Conservation (phyloP, 345 rosid genomes). For the Rhizophora apiculata region DNA sequence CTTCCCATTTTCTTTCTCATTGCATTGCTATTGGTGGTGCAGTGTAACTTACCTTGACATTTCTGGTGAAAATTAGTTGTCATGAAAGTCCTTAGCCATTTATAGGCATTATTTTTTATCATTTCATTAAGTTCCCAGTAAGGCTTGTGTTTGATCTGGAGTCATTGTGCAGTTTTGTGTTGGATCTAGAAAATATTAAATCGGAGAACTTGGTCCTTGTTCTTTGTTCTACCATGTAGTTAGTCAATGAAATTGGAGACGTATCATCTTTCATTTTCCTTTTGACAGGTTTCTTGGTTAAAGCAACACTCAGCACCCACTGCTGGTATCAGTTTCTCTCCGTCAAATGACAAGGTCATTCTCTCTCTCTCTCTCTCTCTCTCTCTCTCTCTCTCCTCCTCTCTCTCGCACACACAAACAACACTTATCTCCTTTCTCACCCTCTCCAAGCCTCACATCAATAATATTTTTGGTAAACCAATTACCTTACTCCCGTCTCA, state of each 20-base stretch:
- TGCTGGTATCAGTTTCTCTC: conserved; percentile 93
- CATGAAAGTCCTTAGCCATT: too few relatives aligned
- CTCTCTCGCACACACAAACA: too few relatives aligned
- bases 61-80: not conserved
- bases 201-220: not conserved
- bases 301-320: conserved; percentile 98
- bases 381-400: too few relatives aligned
- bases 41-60: not conserved
- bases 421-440: too few relatives aligned
- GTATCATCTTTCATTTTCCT: conserved; percentile 15
- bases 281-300: conserved; percentile 78
- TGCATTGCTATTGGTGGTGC: not conserved
- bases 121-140: too few relatives aligned
- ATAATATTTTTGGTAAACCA: not conserved
- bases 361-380: not conserved
- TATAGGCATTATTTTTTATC: too few relatives aligned
- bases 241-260: conserved; percentile 3
- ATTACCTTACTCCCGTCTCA: conserved; percentile 1
- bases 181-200: too few relatives aligned
- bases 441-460: too few relatives aligned
- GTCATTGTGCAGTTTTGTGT: too few relatives aligned
- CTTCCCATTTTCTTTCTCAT: not conserved
- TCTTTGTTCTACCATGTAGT: not conserved
- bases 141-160: too few relatives aligned
- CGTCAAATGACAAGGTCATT: conserved; percentile 88